These are phyloP conservation scores for Komagataella phaffii DNA, from an alignment of 805 yeast species.

Conservation along the genomic window DNA sequence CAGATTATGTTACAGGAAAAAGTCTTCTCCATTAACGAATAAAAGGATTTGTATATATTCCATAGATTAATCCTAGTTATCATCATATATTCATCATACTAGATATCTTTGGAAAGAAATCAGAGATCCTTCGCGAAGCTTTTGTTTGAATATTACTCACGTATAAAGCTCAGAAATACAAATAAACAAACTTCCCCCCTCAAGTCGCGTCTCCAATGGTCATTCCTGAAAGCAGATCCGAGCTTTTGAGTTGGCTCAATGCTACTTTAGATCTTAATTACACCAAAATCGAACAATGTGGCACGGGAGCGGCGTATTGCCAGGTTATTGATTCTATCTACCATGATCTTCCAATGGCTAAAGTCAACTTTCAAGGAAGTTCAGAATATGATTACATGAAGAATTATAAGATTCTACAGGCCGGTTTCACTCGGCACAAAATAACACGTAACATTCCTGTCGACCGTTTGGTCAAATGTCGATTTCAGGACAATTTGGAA, in stretches of 20 bases:
- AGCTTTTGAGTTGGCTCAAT: constrained; percentile 78
- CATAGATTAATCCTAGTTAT: too few relatives aligned
- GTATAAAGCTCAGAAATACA: neutral
- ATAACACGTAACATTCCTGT: constrained; percentile 70
- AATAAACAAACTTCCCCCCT: neutral
- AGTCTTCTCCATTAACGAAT: neutral
- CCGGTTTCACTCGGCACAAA: constrained; percentile 56
- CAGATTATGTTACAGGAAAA: neutral
- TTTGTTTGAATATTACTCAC: neutral
- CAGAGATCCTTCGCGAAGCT: neutral
- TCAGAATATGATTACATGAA: constrained; percentile 65
- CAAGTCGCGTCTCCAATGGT: neutral
- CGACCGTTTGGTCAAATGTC: constrained; percentile 71
- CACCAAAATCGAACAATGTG: constrained; percentile 82
- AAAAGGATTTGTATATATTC: neutral
- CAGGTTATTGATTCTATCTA: constrained; percentile 80
- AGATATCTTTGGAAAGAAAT: too few relatives aligned
- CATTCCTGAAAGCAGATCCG: constrained; percentile 70
- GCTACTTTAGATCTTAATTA: constrained; percentile 49
- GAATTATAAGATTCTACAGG: constrained; percentile 80
- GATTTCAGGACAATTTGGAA: constrained; percentile 88
- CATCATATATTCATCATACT: too few relatives aligned
- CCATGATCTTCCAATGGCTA: constrained; percentile 69
- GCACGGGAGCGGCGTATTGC: constrained; percentile 91
- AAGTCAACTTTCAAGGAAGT: constrained; percentile 59